phyloP scores from a whole-genome alignment of 2,329 filamentous ascomycete genomes.

The Paecilomyces sp. region DNA sequence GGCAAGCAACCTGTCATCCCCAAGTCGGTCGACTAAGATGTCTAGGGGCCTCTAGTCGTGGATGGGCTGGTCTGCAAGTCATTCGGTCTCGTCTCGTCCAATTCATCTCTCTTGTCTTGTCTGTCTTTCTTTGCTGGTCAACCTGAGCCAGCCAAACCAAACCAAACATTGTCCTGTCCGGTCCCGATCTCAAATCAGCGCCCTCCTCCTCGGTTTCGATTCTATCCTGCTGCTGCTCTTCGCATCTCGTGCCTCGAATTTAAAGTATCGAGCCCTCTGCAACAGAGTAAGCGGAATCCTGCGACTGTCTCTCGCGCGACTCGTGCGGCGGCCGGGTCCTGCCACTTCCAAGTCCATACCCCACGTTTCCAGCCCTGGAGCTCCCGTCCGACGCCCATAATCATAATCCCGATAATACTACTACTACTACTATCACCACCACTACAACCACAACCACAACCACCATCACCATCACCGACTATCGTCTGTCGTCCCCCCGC shows the following conservation, averaged over 20 bases:
- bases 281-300: background rate
- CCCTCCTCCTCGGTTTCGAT: too few relatives aligned
- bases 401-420: too few relatives aligned
- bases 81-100: background rate
- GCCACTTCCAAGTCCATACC: background rate
- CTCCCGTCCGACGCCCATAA: slow-evolving; percentile 6
- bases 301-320: background rate
- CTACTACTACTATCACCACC: background rate
- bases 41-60: background rate
- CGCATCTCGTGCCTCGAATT: background rate
- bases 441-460: slow-evolving; percentile 4
- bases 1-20: background rate
- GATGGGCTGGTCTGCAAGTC: background rate
- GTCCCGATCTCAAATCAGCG: too few relatives aligned
- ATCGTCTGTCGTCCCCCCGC: slow-evolving; percentile 10
- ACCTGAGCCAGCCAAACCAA: too few relatives aligned
- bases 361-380: slow-evolving; percentile 11
- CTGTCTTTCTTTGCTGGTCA: background rate
- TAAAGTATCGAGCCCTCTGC: too few relatives aligned
- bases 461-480: slow-evolving; percentile 1
- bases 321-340: background rate
- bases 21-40: background rate
- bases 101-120: background rate
- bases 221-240: background rate
- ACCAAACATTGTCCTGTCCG: too few relatives aligned